Evolutionary conservation across 164 flowering plant genomes (phyloP).

Genomic region (Dillenia suffruticosa): DNA sequence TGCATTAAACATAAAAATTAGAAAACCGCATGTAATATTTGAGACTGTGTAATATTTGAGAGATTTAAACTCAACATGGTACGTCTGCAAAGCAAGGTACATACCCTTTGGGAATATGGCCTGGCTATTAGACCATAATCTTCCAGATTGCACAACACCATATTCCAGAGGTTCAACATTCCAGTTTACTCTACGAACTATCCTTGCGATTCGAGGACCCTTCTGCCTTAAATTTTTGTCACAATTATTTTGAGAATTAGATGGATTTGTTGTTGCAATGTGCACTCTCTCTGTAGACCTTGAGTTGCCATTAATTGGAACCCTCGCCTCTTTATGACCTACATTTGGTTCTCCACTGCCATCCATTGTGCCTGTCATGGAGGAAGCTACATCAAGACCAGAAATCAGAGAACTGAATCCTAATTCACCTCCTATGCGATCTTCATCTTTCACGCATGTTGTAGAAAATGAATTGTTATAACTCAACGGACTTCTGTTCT

Average conservation of each 20-base stretch:
- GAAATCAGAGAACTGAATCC: constrained; percentile 10
- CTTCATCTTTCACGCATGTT: constrained; percentile 19
- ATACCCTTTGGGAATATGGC: constrained; percentile 90
- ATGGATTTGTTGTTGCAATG: constrained; percentile 24
- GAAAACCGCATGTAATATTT: neutral
- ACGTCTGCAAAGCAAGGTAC: constrained; percentile 1
- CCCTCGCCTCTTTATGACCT: constrained; percentile 28
- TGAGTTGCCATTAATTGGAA: constrained; percentile 17
- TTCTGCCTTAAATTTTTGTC: constrained; percentile 60
- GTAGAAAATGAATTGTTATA: constrained; percentile 4
- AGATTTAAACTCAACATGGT: neutral
- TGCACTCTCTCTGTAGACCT: constrained; percentile 23
- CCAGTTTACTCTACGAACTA: constrained; percentile 72
- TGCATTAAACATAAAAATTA: constrained; percentile 27
- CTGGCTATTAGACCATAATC: constrained; percentile 68
- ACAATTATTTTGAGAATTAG: constrained; percentile 39
- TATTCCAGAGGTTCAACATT: constrained; percentile 74
- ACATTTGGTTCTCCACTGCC: constrained; percentile 19
- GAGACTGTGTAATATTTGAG: neutral
- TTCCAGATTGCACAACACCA: constrained; percentile 66
- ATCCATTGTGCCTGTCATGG: constrained; percentile 13
- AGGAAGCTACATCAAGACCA: constrained; percentile 11
- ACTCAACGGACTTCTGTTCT: constrained; percentile 28
- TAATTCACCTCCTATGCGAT: constrained; percentile 1
- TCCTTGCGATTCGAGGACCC: constrained; percentile 95